phyloP scores from a whole-genome alignment of 2,329 filamentous ascomycete genomes.

The Tolypocladium paradoxum region DNA sequence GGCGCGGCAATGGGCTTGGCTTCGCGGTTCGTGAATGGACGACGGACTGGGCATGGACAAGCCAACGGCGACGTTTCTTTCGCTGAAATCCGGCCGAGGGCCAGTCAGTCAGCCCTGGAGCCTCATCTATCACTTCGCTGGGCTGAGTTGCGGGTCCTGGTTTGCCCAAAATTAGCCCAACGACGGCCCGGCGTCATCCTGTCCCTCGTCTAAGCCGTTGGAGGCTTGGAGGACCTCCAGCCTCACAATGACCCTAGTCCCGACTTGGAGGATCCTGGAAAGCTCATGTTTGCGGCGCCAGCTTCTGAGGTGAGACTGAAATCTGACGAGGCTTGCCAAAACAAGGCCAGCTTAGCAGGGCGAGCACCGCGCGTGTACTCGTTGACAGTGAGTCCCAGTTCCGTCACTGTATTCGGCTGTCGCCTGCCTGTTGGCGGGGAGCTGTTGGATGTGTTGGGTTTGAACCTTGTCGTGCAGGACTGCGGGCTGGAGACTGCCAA shows the following conservation, averaged over 20 bases:
- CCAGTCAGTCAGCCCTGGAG: not conserved
- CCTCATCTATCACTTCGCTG: not conserved
- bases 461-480: not conserved
- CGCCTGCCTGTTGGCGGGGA: no score
- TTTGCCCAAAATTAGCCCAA: not conserved
- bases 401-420: no score
- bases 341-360: not conserved
- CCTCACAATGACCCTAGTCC: not conserved
- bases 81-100: not conserved
- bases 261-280: not conserved
- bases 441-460: not conserved
- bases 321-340: not conserved
- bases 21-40: not conserved
- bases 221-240: not conserved
- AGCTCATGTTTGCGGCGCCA: not conserved
- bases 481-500: not conserved
- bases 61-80: not conserved
- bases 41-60: not conserved
- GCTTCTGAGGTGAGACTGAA: not conserved
- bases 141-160: not conserved
- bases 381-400: not conserved
- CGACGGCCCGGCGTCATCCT: not conserved
- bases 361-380: not conserved
- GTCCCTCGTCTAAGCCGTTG: not conserved
- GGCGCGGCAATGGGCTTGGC: not conserved